Percentiles rank a stretch among this genome's conserved stretches.
phyloP scores from a whole-genome alignment of 129 eudicot species.

The Lactuca saligna region DNA sequence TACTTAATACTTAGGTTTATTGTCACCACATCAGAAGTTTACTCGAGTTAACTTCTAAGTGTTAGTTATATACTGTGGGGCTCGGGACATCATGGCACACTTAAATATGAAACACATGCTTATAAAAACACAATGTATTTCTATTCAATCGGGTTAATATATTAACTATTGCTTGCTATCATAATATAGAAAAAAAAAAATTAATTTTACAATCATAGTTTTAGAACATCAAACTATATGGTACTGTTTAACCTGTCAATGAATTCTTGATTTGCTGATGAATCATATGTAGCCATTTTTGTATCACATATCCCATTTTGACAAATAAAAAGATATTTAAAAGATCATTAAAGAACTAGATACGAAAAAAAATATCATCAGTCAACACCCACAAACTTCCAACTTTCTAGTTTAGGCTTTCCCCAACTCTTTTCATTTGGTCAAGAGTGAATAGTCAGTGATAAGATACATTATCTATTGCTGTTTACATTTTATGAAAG shows the following conservation, averaged over 20 bases:
- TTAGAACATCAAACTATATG: background rate
- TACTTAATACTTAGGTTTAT: constrained; percentile 8
- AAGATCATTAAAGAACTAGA: background rate
- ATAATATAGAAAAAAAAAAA: constrained; percentile 12
- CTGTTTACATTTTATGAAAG: background rate
- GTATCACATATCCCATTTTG: background rate
- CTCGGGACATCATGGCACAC: background rate
- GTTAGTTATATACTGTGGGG: background rate
- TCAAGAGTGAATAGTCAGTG: background rate
- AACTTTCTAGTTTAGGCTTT: background rate
- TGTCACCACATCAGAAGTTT: background rate
- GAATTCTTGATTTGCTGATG: background rate
- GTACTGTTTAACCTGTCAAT: constrained; percentile 1
- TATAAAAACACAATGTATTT: background rate
- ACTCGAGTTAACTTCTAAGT: constrained; percentile 7
- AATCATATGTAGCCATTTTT: background rate
- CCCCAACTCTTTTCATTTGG: background rate
- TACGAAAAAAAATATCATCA: background rate
- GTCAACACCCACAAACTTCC: background rate
- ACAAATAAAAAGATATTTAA: background rate
- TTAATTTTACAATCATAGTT: background rate
- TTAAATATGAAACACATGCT: background rate
- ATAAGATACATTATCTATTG: constrained; percentile 13
- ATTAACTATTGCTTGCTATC: constrained; percentile 9
- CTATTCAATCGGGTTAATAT: background rate